Evolutionary conservation across 805 yeast genomes (phyloP).

Genomic region (Candida maris): DNA sequence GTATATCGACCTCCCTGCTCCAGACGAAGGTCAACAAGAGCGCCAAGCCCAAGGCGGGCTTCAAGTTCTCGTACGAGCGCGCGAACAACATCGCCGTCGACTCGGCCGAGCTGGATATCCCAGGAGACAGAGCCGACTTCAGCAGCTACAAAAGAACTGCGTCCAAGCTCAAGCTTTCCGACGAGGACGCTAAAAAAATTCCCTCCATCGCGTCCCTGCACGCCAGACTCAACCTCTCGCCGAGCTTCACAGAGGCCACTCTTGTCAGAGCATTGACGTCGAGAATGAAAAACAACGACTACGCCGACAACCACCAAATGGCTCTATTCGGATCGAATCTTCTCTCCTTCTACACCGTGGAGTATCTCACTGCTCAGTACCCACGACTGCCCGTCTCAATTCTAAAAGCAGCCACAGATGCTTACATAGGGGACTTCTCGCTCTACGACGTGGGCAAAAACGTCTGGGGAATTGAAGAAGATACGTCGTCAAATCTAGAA

Average conservation of each 20-base stretch:
- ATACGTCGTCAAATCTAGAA: constrained; percentile 57
- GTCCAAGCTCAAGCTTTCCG: constrained; percentile 34
- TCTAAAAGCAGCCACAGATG: constrained; percentile 68
- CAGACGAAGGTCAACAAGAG: constrained; percentile 7
- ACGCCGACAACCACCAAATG: constrained; percentile 73
- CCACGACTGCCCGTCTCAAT: constrained; percentile 88
- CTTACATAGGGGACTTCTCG: constrained; percentile 66
- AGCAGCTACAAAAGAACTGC: constrained; percentile 30
- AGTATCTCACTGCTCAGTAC: constrained; percentile 66
- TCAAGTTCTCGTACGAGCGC: constrained; percentile 28
- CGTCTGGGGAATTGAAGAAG: constrained; percentile 87
- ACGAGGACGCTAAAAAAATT: constrained; percentile 52
- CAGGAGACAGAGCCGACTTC: constrained; percentile 28
- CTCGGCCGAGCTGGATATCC: constrained; percentile 12
- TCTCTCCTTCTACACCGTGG: constrained; percentile 70
- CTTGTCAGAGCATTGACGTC: constrained; percentile 81
- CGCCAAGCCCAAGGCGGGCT: constrained; percentile 11
- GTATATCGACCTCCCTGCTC: constrained; percentile 13
- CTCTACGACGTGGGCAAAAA: constrained; percentile 61
- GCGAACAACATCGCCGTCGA: constrained; percentile 21
- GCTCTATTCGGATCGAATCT: constrained; percentile 79
- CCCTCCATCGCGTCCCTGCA: constrained; percentile 79
- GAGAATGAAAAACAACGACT: constrained; percentile 34
- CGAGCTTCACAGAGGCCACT: constrained; percentile 53
- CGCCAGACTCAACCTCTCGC: constrained; percentile 65